These are phyloP conservation scores for Thermochaetoides thermophila DNA, from an alignment of 495 filamentous ascomycete genomes.

Conservation along the genomic window DNA sequence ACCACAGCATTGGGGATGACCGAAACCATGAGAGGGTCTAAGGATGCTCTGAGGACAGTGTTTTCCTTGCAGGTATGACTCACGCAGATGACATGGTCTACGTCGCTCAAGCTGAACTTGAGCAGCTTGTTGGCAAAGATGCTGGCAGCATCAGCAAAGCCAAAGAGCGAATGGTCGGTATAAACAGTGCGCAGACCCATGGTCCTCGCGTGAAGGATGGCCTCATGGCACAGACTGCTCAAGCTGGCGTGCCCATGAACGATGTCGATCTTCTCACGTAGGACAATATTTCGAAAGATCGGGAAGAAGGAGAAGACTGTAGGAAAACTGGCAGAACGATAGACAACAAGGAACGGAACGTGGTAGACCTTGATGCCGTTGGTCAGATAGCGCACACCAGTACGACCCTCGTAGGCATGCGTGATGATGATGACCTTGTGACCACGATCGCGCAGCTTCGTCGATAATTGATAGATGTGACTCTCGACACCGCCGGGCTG, in stretches of 20 bases:
- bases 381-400: conserved; percentile 89
- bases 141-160: conserved; percentile 90
- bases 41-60: conserved; percentile 83
- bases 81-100: conserved; percentile 96
- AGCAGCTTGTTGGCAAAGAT: conserved; percentile 94
- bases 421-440: conserved; percentile 98
- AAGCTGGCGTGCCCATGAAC: conserved; percentile 92
- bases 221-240: conserved; percentile 85
- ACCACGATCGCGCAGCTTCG: conserved; percentile 88
- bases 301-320: conserved; percentile 98
- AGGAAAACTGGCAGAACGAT: conserved; percentile 86
- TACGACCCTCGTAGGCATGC: conserved; percentile 84
- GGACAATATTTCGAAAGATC: conserved; percentile 85
- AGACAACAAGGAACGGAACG: conserved; percentile 88
- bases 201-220: conserved; percentile 85
- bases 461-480: conserved; percentile 95
- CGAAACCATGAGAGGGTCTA: conserved; percentile 92
- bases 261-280: conserved; percentile 88
- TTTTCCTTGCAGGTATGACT: conserved; percentile 99
- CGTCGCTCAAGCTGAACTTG: conserved; percentile 91
- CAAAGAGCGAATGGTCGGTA: conserved; percentile 95
- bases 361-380: conserved; percentile 98
- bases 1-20: conserved; percentile 97
- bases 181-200: conserved; percentile 95
- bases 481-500: conserved; percentile 93